Evolutionary conservation across 257 asterid genomes (phyloP).

Genomic region (Eustoma russellianum): DNA sequence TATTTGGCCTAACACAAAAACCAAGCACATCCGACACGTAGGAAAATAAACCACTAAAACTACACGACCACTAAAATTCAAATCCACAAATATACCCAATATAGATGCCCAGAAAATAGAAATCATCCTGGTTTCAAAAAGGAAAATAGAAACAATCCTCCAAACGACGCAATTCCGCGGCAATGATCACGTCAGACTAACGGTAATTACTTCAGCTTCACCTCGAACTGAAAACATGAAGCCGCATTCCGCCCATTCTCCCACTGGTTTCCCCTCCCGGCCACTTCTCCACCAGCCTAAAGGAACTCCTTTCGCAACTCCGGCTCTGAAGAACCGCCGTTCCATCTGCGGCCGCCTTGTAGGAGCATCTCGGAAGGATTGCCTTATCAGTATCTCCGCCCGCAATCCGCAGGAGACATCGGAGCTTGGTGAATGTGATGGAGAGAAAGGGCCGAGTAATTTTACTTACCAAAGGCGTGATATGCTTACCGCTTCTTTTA

Average conservation of each 20-base stretch:
- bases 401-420: conserved; percentile 21
- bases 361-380: background rate
- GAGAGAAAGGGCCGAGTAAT: conserved; percentile 2
- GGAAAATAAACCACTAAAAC: background rate
- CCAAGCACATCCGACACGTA: conserved; percentile 27
- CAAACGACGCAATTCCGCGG: no score
- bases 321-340: conserved; percentile 5
- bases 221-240: conserved; percentile 18
- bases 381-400: conserved; percentile 30
- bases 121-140: no score
- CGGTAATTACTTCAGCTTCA: conserved; percentile 1
- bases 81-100: conserved; percentile 5
- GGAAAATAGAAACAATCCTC: no score
- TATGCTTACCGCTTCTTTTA: conserved; percentile 45
- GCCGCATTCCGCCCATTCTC: conserved; percentile 13
- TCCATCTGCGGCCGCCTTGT: conserved; percentile 12
- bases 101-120: background rate
- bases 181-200: conserved; percentile 5
- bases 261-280: conserved; percentile 2
- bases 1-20: conserved; percentile 11
- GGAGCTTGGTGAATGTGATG: conserved; percentile 14
- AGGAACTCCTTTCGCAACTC: conserved; percentile 6
- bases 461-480: conserved; percentile 36
- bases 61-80: background rate
- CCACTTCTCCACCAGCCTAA: conserved; percentile 8